Evolutionary conservation across 2,329 filamentous ascomycete genomes (phyloP).

Genomic region (Penicillium oxalicum): DNA sequence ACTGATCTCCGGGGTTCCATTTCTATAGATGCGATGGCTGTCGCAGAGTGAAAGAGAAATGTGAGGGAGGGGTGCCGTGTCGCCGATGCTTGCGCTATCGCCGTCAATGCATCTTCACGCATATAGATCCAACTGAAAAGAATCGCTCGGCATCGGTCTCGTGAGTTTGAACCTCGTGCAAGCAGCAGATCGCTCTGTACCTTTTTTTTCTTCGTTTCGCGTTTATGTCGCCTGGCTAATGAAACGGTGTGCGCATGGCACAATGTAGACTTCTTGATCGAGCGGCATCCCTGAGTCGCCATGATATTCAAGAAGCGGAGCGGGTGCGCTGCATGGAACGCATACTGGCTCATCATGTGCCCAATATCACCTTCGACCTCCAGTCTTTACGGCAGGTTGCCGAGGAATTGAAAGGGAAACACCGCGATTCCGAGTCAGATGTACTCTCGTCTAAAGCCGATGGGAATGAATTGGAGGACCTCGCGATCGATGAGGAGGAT

Average conservation of each 20-base stretch:
- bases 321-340: constrained; percentile 43
- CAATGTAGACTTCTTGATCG: constrained; percentile 24
- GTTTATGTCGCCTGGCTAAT: not conserved
- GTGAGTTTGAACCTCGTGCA: constrained; percentile 18
- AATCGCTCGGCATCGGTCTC: constrained; percentile 28
- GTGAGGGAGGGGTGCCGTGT: constrained; percentile 51
- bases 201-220: too few species aligned
- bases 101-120: constrained; percentile 47
- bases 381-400: constrained; percentile 40
- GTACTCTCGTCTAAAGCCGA: constrained; percentile 27
- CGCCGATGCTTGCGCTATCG: constrained; percentile 48
- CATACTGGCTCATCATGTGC: constrained; percentile 44
- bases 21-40: constrained; percentile 48
- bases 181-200: not conserved
- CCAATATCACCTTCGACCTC: constrained; percentile 41
- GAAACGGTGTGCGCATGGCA: not conserved
- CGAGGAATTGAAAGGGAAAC: constrained; percentile 39
- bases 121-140: constrained; percentile 32
- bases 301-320: constrained; percentile 34
- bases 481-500: constrained; percentile 39
- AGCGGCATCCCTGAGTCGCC: constrained; percentile 25
- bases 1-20: constrained; percentile 1
- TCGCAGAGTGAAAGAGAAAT: constrained; percentile 52
- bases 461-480: constrained; percentile 34
- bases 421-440: constrained; percentile 29